Conservation (phyloP, 495 filamentous ascomycete species). For the Penicillium waksmanii region DNA sequence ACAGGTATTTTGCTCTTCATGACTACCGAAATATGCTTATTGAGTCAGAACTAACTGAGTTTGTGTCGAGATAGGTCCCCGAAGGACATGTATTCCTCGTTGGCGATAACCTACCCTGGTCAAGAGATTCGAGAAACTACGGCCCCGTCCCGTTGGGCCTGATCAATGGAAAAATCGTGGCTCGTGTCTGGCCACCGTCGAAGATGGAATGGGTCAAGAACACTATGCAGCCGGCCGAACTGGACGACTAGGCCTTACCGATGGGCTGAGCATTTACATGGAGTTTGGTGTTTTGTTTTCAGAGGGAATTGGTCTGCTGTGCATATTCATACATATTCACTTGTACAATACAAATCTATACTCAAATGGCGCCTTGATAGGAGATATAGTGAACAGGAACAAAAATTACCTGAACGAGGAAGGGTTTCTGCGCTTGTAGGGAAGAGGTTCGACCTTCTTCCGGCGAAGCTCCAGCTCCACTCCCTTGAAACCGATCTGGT, state of each 20-base stretch:
- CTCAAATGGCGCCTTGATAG: constrained; percentile 25
- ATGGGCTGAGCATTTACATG: constrained; percentile 26
- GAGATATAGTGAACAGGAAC: constrained; percentile 22
- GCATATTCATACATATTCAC: constrained; percentile 55
- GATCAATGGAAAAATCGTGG: constrained; percentile 84
- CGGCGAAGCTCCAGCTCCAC: constrained; percentile 83
- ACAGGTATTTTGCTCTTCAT: constrained; percentile 55
- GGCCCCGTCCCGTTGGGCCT: constrained; percentile 85
- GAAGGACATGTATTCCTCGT: constrained; percentile 86
- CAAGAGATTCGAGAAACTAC: constrained; percentile 81
- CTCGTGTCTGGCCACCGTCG: constrained; percentile 57
- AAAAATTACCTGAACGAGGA: constrained; percentile 43
- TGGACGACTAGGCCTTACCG: constrained; percentile 20
- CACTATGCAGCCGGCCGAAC: constrained; percentile 45
- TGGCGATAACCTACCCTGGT: constrained; percentile 84
- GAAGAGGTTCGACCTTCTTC: constrained; percentile 64
- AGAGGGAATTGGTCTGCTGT: constrained; percentile 31
- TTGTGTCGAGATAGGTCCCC: constrained; percentile 64
- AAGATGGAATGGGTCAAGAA: constrained; percentile 57
- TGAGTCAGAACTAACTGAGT: neutral
- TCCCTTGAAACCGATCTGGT: constrained; percentile 69
- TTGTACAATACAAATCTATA: constrained; percentile 51
- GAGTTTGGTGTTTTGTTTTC: constrained; percentile 34
- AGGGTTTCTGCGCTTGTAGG: constrained; percentile 58
- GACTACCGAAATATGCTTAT: neutral